Conservation (phyloP, 768 basidiomycete genomes). For the Boletus insuetus region DNA sequence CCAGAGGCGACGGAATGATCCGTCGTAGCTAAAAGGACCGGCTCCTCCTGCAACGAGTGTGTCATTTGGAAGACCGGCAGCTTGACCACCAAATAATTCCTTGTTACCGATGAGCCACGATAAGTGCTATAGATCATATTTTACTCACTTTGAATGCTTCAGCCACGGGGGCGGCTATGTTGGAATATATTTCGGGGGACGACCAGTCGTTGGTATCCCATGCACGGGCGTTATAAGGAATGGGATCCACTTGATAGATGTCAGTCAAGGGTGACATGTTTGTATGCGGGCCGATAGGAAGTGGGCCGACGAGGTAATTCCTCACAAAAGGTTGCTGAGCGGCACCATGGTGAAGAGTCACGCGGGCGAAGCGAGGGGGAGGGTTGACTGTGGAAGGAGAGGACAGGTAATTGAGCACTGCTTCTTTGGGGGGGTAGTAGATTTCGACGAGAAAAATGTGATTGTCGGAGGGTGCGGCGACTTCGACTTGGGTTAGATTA, state of each 20-base stretch:
- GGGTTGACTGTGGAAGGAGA: constrained; percentile 22
- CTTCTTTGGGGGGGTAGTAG: constrained; percentile 47
- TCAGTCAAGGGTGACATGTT: constrained; percentile 42
- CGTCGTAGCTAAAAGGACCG: constrained; percentile 60
- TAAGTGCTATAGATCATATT: not conserved
- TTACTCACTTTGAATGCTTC: constrained; percentile 41
- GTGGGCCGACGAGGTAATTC: constrained; percentile 58
- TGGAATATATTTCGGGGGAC: constrained; percentile 28
- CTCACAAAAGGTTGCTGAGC: constrained; percentile 40
- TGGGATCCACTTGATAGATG: constrained; percentile 50
- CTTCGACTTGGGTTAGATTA: constrained; percentile 43
- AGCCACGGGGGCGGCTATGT: constrained; percentile 35
- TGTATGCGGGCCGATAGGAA: constrained; percentile 44
- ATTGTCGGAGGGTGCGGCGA: constrained; percentile 44
- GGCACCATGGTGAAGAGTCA: constrained; percentile 51
- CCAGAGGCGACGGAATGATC: constrained; percentile 56
- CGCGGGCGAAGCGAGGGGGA: constrained; percentile 44
- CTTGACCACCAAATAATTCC: constrained; percentile 50
- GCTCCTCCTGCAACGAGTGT: constrained; percentile 45
- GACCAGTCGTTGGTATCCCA: constrained; percentile 29
- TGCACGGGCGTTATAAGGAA: constrained; percentile 55
- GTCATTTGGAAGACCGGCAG: constrained; percentile 43
- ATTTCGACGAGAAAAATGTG: constrained; percentile 49
- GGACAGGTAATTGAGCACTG: constrained; percentile 46
- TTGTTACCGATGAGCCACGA: constrained; percentile 13